A percentile compares a stretch with the other conserved stretches of the same genome.
Conservation (phyloP, 495 filamentous ascomycete genomes). For the Neurospora hispaniola region DNA sequence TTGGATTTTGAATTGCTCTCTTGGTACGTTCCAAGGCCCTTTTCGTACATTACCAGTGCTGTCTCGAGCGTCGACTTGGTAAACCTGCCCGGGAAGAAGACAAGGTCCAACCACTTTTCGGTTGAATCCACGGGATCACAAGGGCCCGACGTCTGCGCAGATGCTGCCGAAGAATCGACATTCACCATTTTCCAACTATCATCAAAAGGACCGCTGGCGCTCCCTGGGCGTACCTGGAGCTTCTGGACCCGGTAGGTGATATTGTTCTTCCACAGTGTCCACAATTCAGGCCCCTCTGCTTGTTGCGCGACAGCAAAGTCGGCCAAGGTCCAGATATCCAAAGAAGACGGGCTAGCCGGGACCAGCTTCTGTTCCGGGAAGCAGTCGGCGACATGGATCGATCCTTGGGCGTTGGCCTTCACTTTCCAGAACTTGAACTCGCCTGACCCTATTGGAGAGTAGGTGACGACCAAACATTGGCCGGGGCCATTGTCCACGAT, state of each 20-base stretch:
- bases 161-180: constrained; percentile 48
- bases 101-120: constrained; percentile 60
- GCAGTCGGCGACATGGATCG: constrained; percentile 57
- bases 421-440: constrained; percentile 95
- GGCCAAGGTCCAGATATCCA: constrained; percentile 76
- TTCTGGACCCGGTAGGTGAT: constrained; percentile 62
- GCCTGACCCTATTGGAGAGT: constrained; percentile 74
- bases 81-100: constrained; percentile 75
- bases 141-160: constrained; percentile 41
- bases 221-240: constrained; percentile 25
- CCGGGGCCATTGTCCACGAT: constrained; percentile 57
- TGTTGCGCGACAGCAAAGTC: constrained; percentile 59
- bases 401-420: constrained; percentile 48
- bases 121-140: constrained; percentile 54
- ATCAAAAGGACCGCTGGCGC: constrained; percentile 47
- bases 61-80: constrained; percentile 69
- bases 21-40: constrained; percentile 37
- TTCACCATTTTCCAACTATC: constrained; percentile 63
- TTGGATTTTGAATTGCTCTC: constrained; percentile 28
- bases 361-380: constrained; percentile 50
- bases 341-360: constrained; percentile 57
- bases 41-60: constrained; percentile 63
- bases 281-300: constrained; percentile 46
- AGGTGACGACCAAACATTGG: constrained; percentile 66
- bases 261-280: constrained; percentile 84